Percentiles rank a stretch among this genome's conserved stretches.
Conservation (phyloP, 73 alveolate species). For the Symbiodinium natans region DNA sequence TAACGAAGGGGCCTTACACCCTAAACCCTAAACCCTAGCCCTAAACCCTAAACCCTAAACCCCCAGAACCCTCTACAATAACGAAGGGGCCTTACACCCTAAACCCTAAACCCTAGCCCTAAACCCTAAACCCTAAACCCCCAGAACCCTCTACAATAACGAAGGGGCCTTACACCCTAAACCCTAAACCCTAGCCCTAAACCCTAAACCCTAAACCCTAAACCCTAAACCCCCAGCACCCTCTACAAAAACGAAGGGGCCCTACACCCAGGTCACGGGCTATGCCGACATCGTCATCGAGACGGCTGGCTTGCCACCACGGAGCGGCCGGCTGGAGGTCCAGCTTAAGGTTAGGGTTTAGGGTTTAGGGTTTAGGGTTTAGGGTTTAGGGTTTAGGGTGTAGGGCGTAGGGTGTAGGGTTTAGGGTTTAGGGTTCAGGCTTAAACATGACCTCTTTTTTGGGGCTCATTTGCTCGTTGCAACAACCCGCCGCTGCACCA, state of each 20-base stretch:
- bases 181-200: background rate
- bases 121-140: too few relatives aligned
- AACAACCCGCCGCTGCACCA: too few relatives aligned
- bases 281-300: conserved; percentile 72
- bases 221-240: background rate
- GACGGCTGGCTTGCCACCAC: conserved; percentile 84
- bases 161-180: background rate
- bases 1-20: too few relatives aligned
- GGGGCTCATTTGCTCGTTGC: too few relatives aligned
- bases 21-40: too few relatives aligned
- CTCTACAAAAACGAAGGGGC: too few relatives aligned
- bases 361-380: background rate
- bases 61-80: too few relatives aligned
- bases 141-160: too few relatives aligned
- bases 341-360: background rate
- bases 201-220: background rate
- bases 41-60: too few relatives aligned
- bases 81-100: too few relatives aligned
- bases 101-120: too few relatives aligned
- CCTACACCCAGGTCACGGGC: conserved; percentile 58
- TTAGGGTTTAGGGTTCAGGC: background rate
- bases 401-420: background rate
- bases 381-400: background rate
- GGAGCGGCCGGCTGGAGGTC: conserved; percentile 80
- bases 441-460: background rate